Evolutionary conservation across 2,329 filamentous ascomycete species (phyloP).

Genomic region (Knoxdaviesia capensis): DNA sequence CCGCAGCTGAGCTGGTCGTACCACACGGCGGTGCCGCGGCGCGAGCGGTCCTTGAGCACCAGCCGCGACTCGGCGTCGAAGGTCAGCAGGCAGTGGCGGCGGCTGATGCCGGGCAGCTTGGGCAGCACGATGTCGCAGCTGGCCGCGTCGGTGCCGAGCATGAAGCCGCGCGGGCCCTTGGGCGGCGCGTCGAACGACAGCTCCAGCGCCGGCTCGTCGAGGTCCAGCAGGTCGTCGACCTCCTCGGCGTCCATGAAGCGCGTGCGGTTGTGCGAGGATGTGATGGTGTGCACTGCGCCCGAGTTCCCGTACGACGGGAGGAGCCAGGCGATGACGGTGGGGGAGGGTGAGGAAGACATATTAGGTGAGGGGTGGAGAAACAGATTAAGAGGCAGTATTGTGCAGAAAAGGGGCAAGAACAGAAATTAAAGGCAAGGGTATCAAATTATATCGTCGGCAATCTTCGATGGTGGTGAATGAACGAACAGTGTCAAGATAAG

Average conservation of each 20-base stretch:
- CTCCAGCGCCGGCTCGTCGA: slow-evolving; percentile 10
- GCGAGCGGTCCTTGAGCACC: slow-evolving; percentile 17
- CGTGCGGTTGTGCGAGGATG: slow-evolving; percentile 13
- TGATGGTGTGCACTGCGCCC: slow-evolving; percentile 13
- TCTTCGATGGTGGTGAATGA: too few species aligned
- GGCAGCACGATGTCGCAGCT: slow-evolving; percentile 18
- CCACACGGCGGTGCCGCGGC: slow-evolving; percentile 19
- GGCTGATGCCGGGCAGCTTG: slow-evolving; percentile 12
- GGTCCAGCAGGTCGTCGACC: too few species aligned
- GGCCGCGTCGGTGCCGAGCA: slow-evolving; percentile 16
- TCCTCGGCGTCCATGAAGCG: slow-evolving; percentile 7
- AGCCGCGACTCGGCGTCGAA: slow-evolving; percentile 18
- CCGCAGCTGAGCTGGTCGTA: slow-evolving; percentile 19
- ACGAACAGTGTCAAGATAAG: too few species aligned
- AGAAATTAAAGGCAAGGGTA: too few species aligned
- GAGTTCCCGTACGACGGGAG: slow-evolving; percentile 14
- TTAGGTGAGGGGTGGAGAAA: too few species aligned
- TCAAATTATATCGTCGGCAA: too few species aligned
- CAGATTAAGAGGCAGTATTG: too few species aligned
- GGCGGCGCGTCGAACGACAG: slow-evolving; percentile 15
- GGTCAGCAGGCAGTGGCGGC: slow-evolving; percentile 17
- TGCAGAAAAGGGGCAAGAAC: too few species aligned
- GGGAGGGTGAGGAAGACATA: too few species aligned
- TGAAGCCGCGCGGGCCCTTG: slow-evolving; percentile 15
- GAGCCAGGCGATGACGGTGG: slow-evolving; percentile 18